phyloP scores from a whole-genome alignment of 106 monocot species.

The Amphibolis antarctica region DNA sequence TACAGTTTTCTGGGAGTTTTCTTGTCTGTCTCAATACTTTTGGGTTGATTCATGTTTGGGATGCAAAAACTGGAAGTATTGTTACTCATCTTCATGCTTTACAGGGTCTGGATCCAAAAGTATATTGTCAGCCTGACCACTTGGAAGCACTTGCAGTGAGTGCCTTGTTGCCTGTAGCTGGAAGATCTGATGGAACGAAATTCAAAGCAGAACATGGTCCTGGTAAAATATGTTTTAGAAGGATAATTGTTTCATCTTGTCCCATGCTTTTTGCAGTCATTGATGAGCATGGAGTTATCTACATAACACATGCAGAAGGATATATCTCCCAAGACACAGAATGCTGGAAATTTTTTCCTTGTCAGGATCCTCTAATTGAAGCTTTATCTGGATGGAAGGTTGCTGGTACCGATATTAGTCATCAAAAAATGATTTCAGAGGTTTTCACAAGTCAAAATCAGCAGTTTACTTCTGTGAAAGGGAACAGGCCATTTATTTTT shows the following conservation, averaged over 20 bases:
- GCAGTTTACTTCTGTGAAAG: slow-evolving; percentile 12
- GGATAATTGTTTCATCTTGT: slow-evolving; percentile 42
- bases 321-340: slow-evolving; percentile 25
- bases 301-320: slow-evolving; percentile 35
- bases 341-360: not conserved
- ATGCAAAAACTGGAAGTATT: slow-evolving; percentile 35
- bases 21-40: slow-evolving; percentile 57
- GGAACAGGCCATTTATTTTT: slow-evolving; percentile 9
- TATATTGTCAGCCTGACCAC: slow-evolving; percentile 4
- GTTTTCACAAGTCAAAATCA: slow-evolving; percentile 4
- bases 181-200: slow-evolving; percentile 8
- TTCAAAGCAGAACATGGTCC: not conserved
- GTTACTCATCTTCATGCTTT: slow-evolving; percentile 33
- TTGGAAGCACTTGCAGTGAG: not conserved
- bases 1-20: slow-evolving; percentile 51
- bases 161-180: slow-evolving; percentile 1
- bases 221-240: slow-evolving; percentile 34
- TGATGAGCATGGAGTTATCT: slow-evolving; percentile 65
- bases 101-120: slow-evolving; percentile 9
- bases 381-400: slow-evolving; percentile 39
- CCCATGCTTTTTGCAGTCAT: slow-evolving; percentile 40
- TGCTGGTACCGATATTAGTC: slow-evolving; percentile 50
- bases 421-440: slow-evolving; percentile 14
- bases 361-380: slow-evolving; percentile 19
- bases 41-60: slow-evolving; percentile 49